Percentiles rank a stretch among this genome's conserved stretches.
These are phyloP conservation scores for Zygotorulaspora danielsina DNA, from an alignment of 805 yeast genomes.

Conservation along the genomic window DNA sequence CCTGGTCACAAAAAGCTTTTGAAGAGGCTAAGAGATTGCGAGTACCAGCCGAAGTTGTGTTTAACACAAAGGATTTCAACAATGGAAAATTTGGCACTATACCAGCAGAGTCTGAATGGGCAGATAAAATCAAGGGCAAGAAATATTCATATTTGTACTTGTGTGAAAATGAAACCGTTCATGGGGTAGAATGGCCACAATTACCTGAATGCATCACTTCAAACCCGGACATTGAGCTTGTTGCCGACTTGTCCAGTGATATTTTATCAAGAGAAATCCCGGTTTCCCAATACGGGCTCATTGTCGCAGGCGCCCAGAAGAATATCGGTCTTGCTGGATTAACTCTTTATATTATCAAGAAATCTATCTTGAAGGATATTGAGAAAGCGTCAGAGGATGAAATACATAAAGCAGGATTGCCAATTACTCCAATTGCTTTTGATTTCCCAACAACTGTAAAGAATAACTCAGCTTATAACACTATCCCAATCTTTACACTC, in stretches of 20 bases:
- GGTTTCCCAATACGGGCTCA: conserved; percentile 77
- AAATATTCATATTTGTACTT: conserved; percentile 80
- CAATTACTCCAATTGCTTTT: conserved; percentile 83
- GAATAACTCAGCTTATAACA: conserved; percentile 91
- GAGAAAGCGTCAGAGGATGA: conserved; percentile 54
- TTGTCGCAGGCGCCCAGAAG: conserved; percentile 98
- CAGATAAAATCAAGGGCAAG: conserved; percentile 39
- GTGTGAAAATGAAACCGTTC: conserved; percentile 96
- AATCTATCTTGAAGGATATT: conserved; percentile 57
- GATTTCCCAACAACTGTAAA: conserved; percentile 81
- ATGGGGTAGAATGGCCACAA: conserved; percentile 78
- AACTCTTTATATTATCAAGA: conserved; percentile 85
- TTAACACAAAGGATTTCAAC: conserved; percentile 52
- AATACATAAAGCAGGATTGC: conserved; percentile 56
- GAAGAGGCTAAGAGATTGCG: conserved; percentile 89
- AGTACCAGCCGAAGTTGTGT: conserved; percentile 61
- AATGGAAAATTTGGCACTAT: conserved; percentile 60
- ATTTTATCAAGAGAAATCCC: conserved; percentile 78
- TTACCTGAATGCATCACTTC: conserved; percentile 47
- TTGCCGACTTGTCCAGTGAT: conserved; percentile 93
- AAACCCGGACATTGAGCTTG: conserved; percentile 66
- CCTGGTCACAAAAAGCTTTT: conserved; percentile 85
- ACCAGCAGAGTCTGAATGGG: conserved; percentile 65
- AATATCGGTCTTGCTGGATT: conserved; percentile 96
- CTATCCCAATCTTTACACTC: conserved; percentile 89